Percentiles rank a stretch among this genome's conserved stretches.
Conservation (phyloP, 305 asterid species). For the Plantago coronopus region DNA sequence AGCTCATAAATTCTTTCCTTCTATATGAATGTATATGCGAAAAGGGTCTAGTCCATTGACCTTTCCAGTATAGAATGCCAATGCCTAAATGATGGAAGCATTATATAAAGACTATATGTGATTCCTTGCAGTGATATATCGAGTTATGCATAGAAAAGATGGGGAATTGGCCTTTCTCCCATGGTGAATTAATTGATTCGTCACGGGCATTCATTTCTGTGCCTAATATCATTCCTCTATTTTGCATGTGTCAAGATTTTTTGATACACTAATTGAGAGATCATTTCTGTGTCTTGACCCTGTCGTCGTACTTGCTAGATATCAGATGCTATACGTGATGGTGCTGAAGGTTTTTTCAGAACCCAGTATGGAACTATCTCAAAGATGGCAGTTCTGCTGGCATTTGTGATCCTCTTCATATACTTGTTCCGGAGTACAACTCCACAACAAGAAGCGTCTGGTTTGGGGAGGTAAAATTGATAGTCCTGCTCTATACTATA, state of each 20-base stretch:
- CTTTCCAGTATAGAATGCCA: too few species aligned
- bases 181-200: too few species aligned
- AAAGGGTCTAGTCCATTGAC: too few species aligned
- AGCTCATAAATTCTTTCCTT: too few species aligned
- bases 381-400: slow-evolving; percentile 87
- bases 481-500: background rate
- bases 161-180: too few species aligned
- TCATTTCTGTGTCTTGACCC: slow-evolving; percentile 30
- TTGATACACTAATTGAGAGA: slow-evolving; percentile 11
- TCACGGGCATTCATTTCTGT: slow-evolving; percentile 6
- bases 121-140: too few species aligned
- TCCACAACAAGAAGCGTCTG: slow-evolving; percentile 93
- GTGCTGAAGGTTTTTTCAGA: slow-evolving; percentile 98
- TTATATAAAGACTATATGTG: too few species aligned
- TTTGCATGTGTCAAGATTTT: slow-evolving; percentile 11
- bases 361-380: slow-evolving; percentile 96
- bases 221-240: slow-evolving; percentile 3
- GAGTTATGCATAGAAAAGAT: too few species aligned
- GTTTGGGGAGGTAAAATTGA: slow-evolving; percentile 71
- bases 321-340: slow-evolving; percentile 99
- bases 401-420: slow-evolving; percentile 66
- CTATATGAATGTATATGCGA: too few species aligned
- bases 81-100: too few species aligned
- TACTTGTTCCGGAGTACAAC: slow-evolving; percentile 84
- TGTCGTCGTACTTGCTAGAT: slow-evolving; percentile 55